A percentile compares a stretch with the other conserved stretches of the same genome.
These are phyloP conservation scores for Sechiopsis laciniata DNA, from an alignment of 306 rosid genomes.

Conservation along the genomic window DNA sequence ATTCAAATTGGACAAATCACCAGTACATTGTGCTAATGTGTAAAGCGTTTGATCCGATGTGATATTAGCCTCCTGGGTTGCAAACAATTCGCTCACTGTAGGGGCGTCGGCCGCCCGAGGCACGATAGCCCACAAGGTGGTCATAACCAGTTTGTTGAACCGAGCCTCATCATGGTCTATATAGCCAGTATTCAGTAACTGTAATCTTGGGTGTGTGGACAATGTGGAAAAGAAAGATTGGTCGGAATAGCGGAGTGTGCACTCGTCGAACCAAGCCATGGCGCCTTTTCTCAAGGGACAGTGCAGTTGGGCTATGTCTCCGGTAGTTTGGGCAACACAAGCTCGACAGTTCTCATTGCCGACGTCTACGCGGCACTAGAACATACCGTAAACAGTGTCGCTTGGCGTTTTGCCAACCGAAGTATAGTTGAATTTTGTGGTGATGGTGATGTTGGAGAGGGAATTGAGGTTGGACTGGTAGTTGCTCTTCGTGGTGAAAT, in stretches of 20 bases:
- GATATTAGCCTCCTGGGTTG: background rate
- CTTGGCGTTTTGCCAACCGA: background rate
- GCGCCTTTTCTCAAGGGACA: conserved; percentile 14
- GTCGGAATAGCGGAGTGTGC: conserved; percentile 29
- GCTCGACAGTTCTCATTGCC: background rate
- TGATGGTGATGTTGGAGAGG: conserved; percentile 38
- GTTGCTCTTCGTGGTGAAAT: conserved; percentile 34
- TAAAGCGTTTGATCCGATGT: background rate
- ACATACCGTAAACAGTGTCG: conserved; percentile 21
- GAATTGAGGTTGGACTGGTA: conserved; percentile 32
- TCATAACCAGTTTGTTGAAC: background rate
- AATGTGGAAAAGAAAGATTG: conserved; percentile 10
- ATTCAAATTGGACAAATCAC: conserved; percentile 4
- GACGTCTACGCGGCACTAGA: conserved; percentile 29
- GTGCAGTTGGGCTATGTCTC: background rate
- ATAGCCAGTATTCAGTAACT: background rate
- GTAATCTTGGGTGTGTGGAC: fast-evolving
- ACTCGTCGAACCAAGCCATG: conserved; percentile 27
- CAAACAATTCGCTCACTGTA: background rate
- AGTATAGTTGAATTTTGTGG: conserved; percentile 9
- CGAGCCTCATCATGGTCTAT: background rate
- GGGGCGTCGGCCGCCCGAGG: background rate
- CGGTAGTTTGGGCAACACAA: background rate
- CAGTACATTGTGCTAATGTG: conserved; percentile 33
- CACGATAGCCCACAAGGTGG: background rate